Conservation (phyloP, 2,329 filamentous ascomycete species). For the Septoria petroselini region DNA sequence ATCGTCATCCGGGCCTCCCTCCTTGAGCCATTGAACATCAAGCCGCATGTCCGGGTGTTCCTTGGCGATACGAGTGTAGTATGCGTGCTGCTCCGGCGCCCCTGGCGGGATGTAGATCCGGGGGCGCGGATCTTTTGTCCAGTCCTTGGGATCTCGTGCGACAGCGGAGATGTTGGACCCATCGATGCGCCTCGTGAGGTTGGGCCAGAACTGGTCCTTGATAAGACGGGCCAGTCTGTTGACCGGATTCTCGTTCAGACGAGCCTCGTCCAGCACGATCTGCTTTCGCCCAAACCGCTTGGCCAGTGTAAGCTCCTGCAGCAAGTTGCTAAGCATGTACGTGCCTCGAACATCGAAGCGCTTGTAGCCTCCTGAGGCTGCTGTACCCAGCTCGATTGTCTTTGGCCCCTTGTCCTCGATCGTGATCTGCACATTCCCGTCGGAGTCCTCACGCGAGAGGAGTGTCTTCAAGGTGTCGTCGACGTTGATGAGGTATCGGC, state of each 20-base stretch:
- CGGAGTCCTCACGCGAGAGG: conserved; percentile 83
- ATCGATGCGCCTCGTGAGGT: conserved; percentile 84
- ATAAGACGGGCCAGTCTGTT: conserved; percentile 83
- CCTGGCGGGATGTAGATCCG: conserved; percentile 86
- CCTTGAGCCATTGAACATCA: conserved; percentile 77
- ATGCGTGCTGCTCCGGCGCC: conserved; percentile 82
- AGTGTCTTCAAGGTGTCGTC: conserved; percentile 77
- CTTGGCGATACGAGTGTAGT: conserved; percentile 76
- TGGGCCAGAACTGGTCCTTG: conserved; percentile 87
- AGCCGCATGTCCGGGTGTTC: conserved; percentile 79
- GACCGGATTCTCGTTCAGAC: conserved; percentile 93
- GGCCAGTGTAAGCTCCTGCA: conserved; percentile 90
- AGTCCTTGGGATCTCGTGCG: conserved; percentile 88
- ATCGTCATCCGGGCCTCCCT: conserved; percentile 61
- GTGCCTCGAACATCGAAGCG: conserved; percentile 89
- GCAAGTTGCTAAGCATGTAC: conserved; percentile 93
- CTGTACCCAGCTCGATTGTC: conserved; percentile 80
- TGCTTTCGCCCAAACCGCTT: conserved; percentile 86
- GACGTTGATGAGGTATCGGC: conserved; percentile 83
- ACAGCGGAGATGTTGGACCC: conserved; percentile 81
- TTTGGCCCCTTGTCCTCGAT: conserved; percentile 95
- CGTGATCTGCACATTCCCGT: conserved; percentile 93
- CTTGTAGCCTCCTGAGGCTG: conserved; percentile 79
- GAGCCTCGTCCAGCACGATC: conserved; percentile 85
- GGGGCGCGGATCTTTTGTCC: conserved; percentile 83